Base-by-base conservation (phyloP, 2,329 filamentous ascomycete species). In the Orbilia ellipsospora region DNA sequence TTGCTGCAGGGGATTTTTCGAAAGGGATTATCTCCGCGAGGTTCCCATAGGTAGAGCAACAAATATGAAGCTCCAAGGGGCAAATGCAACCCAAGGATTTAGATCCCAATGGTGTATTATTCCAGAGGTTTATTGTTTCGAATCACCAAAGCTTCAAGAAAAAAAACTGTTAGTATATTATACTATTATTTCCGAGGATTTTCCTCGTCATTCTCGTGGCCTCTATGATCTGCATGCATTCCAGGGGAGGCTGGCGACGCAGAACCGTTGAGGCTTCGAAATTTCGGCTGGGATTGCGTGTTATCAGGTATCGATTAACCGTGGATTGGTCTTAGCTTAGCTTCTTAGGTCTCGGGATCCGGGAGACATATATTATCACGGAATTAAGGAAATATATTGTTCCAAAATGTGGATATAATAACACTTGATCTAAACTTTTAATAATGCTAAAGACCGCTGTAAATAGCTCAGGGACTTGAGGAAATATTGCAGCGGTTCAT, bases 381-480 rank as follows among this genome's bases (percentile, higher is more conserved):
- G 70, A 74, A 74, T 74, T 74, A 74, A 74, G 70, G 54, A 60
- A 74, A 74, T 74, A 74, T n/a, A 63, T 44, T 28, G 59, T 74
- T 67, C 70, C 70, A 57, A 74, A 67, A 44, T 74, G 70, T 74
- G 70, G 70, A 61, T 56, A 74, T 57, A 40, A 51, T 40, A 45
- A 20, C 18, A 28, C 31, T 36, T 31, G 16, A 52, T 4, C 23
- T 40, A 36, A 44, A 26, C 26, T 52, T n/a, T 50, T 67, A 55
- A 66, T 67, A 68, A 55, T 57, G 55, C 40, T 36, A 12, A 50
- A 44, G 12, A 73, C 62, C 69, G 62, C 62, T 66, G 63, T 74
- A 74, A 57, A 74, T 74, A 68, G 70, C 70, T 74, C 70, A 74
- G 50, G 31, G 20, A 51, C 28, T 26, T 40, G 51, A 26, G 31